Percentiles rank a stretch among this genome's conserved stretches.
Evolutionary conservation across 2,329 filamentous ascomycete genomes (phyloP).

Genomic region (Fusarium sp.): DNA sequence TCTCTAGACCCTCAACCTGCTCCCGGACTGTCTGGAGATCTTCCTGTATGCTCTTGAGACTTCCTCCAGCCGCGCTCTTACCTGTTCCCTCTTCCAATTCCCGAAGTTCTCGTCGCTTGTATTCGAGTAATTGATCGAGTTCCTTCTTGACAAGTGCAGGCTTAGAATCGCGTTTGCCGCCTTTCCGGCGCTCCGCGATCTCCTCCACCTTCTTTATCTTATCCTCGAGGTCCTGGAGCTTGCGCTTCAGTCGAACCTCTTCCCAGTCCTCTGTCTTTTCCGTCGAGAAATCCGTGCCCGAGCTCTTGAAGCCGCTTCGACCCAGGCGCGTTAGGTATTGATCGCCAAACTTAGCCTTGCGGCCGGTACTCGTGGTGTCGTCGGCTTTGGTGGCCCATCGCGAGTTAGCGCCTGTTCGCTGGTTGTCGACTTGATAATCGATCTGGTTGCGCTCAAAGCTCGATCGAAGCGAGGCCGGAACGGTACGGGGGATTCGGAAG

Average conservation of each 20-base stretch:
- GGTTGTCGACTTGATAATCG: conserved; percentile 90
- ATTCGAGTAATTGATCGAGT: conserved; percentile 92
- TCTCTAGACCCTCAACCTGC: conserved; percentile 90
- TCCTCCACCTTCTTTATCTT: conserved; percentile 87
- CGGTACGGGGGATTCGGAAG: conserved; percentile 88
- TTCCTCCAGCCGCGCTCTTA: conserved; percentile 74
- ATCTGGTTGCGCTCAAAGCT: conserved; percentile 97
- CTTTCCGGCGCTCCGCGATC: conserved; percentile 70
- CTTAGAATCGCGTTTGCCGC: conserved; percentile 77
- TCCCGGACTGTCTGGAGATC: conserved; percentile 92
- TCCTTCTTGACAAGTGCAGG: conserved; percentile 94
- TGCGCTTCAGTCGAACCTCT: conserved; percentile 92
- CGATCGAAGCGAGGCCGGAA: conserved; percentile 88
- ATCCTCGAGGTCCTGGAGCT: conserved; percentile 86
- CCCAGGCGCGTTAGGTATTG: conserved; percentile 93
- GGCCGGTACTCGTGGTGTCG: conserved; percentile 82
- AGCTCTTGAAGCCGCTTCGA: conserved; percentile 79
- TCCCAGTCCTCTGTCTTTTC: conserved; percentile 96
- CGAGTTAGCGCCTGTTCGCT: conserved; percentile 69
- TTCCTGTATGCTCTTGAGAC: conserved; percentile 79
- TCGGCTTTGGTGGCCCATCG: conserved; percentile 83
- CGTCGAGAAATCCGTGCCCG: conserved; percentile 89
- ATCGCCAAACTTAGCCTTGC: conserved; percentile 97
- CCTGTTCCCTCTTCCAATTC: conserved; percentile 78
- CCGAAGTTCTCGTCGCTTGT: conserved; percentile 83